Evolutionary conservation across 345 rosid species (phyloP).

Genomic region (Acer negundo): DNA sequence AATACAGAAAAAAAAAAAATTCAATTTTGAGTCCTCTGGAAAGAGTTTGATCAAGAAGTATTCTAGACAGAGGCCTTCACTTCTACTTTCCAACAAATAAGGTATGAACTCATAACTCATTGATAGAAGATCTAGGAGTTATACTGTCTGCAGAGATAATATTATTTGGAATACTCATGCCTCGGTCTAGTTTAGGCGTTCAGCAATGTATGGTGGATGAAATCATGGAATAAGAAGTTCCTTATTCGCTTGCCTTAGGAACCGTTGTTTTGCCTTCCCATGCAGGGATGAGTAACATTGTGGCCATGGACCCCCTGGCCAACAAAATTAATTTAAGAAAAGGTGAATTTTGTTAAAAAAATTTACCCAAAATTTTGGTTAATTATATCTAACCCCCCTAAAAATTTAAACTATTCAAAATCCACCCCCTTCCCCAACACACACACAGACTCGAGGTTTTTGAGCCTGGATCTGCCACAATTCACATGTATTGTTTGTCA

Average conservation of each 20-base stretch:
- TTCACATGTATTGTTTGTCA: constrained; percentile 5
- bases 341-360: too few species aligned
- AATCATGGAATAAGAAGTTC: neutral
- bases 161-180: neutral
- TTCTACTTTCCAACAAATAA: neutral
- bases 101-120: neutral
- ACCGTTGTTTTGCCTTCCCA: neutral
- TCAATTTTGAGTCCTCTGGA: neutral
- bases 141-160: neutral
- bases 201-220: neutral
- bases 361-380: too few species aligned
- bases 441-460: too few species aligned
- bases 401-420: too few species aligned
- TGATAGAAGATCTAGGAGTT: neutral
- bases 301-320: neutral
- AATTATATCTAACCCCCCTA: too few species aligned
- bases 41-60: neutral
- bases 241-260: neutral
- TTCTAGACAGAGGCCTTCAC: neutral
- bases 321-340: too few species aligned
- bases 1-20: neutral
- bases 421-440: too few species aligned
- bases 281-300: neutral
- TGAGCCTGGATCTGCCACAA: neutral
- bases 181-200: neutral